Conservation (phyloP, 768 basidiomycete species). For the Polyporus arcularius region DNA sequence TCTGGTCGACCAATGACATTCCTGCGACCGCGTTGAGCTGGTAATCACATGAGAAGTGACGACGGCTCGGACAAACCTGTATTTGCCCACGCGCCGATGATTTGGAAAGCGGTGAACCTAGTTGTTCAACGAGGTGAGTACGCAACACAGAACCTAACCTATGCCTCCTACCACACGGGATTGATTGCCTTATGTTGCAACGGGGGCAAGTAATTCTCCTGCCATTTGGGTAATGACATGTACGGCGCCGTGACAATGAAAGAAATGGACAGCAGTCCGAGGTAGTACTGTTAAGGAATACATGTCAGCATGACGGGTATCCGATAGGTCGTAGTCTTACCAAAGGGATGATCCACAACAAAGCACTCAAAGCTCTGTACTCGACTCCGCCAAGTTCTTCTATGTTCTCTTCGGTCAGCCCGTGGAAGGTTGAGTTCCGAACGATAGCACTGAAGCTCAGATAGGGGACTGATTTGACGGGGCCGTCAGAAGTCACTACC, state of each 20-base stretch:
- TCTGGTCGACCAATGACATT: slow-evolving; percentile 49
- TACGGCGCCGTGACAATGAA: slow-evolving; percentile 52
- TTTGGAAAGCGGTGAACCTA: slow-evolving; percentile 50
- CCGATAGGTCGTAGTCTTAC: slow-evolving; percentile 38
- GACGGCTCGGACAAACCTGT: slow-evolving; percentile 33
- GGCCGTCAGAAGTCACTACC: not conserved
- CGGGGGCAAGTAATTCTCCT: slow-evolving; percentile 36
- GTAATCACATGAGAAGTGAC: not conserved
- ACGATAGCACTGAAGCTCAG: slow-evolving; percentile 79
- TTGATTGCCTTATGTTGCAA: slow-evolving; percentile 41
- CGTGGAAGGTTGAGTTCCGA: slow-evolving; percentile 70
- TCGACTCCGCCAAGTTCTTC: slow-evolving; percentile 93
- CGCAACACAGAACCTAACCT: not conserved
- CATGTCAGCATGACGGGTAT: not conserved
- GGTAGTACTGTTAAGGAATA: slow-evolving; percentile 41
- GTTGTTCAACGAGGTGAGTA: not conserved
- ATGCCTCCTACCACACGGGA: slow-evolving; percentile 39
- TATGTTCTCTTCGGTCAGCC: slow-evolving; percentile 72
- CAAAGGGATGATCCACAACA: slow-evolving; percentile 74
- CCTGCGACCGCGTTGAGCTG: not conserved
- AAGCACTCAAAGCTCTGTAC: slow-evolving; percentile 75
- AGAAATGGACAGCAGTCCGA: slow-evolving; percentile 42
- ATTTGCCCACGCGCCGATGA: slow-evolving; percentile 53
- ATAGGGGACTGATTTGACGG: slow-evolving; percentile 59
- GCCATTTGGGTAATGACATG: slow-evolving; percentile 39